These are phyloP conservation scores for Mortierella sp. DNA, from an alignment of 371 early-diverging fungal genomes.

Conservation along the genomic window DNA sequence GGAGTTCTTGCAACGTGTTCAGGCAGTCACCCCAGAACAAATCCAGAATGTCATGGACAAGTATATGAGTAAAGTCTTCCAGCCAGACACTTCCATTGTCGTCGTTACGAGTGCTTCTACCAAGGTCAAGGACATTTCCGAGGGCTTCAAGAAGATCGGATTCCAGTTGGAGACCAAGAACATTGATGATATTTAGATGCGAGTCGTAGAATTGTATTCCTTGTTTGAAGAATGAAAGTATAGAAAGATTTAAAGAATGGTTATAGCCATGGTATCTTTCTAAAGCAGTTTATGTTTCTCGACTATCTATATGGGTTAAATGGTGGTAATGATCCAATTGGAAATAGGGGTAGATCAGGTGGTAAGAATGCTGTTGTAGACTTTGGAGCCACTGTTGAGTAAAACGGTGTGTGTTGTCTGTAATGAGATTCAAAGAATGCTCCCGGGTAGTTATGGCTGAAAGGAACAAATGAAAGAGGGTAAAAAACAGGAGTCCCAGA, in stretches of 20 bases:
- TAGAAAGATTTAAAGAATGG: not conserved
- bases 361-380: constrained; percentile 26
- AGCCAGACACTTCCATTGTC: constrained; percentile 64
- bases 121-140: constrained; percentile 62
- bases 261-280: no score
- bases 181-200: constrained; percentile 46
- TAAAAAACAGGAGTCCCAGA: not conserved
- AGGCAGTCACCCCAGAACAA: constrained; percentile 60
- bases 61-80: constrained; percentile 72
- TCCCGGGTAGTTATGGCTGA: not conserved
- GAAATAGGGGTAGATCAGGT: constrained; percentile 42
- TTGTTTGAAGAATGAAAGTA: not conserved
- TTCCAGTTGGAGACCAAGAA: constrained; percentile 55
- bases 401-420: not conserved
- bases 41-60: constrained; percentile 62
- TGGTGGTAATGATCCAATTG: not conserved
- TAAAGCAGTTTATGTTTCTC: no score
- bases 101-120: constrained; percentile 68
- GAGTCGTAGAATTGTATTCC: not conserved
- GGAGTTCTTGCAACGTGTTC: constrained; percentile 60
- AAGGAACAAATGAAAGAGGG: not conserved
- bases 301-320: constrained; percentile 7
- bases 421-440: not conserved
- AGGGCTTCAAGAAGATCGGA: constrained; percentile 55
- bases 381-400: not conserved